Evolutionary conservation across 108 stramenopile species (phyloP).

Genomic region (Pelagomonas calceolata): DNA sequence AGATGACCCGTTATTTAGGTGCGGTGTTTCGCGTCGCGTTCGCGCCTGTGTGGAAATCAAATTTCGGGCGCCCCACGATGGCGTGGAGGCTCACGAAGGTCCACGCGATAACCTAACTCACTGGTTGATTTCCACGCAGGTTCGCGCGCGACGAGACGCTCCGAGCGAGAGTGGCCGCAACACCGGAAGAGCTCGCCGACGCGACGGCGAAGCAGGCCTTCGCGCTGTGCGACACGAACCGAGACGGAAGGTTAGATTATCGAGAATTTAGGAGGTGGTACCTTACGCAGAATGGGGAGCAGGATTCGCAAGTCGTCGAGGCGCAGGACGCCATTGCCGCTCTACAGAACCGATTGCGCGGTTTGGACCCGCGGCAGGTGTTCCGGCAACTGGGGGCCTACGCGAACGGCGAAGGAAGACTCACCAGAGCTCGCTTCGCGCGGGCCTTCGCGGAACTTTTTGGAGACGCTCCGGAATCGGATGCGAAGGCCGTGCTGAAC

Average conservation of each 20-base stretch:
- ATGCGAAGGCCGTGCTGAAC: not conserved
- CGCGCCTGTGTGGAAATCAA: no score
- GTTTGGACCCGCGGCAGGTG: not conserved
- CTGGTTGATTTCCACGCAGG: no score
- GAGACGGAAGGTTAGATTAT: conserved; percentile 13
- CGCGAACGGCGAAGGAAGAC: not conserved
- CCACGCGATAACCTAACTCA: no score
- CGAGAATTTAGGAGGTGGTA: conserved; percentile 23
- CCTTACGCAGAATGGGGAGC: conserved; percentile 21
- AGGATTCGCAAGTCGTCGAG: not conserved
- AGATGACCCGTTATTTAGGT: conserved; percentile 24
- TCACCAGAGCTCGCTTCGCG: no score
- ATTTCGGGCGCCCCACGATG: no score
- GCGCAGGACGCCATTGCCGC: not conserved
- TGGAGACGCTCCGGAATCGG: not conserved
- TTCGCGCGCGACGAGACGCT: conserved; percentile 9
- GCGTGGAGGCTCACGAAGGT: no score
- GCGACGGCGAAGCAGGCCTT: conserved; percentile 26
- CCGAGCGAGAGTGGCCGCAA: conserved; percentile 7
- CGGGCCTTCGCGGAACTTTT: not conserved
- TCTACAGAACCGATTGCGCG: not conserved
- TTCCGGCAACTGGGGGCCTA: not conserved
- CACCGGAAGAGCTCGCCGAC: conserved; percentile 22
- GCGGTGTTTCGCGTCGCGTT: conserved; percentile 28
- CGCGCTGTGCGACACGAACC: conserved; percentile 1